Conservation (phyloP, 768 basidiomycete species). For the Psilocybe cyanescens region DNA sequence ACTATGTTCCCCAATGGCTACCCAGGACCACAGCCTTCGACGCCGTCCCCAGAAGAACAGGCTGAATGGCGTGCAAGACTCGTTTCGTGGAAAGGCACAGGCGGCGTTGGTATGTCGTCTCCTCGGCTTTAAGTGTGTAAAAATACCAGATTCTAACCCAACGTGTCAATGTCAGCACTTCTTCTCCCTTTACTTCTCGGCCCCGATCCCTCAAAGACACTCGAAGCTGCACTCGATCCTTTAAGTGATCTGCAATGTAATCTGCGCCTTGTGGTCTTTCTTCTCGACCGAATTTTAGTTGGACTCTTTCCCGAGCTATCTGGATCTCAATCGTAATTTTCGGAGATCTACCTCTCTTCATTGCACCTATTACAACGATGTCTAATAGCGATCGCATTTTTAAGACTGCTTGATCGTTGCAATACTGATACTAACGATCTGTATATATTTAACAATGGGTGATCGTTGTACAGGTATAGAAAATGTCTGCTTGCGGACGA, state of each 20-base stretch:
- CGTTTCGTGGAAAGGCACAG: slow-evolving; percentile 39
- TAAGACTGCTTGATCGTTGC: no score
- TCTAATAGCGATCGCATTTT: neutral
- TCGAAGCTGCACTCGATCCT: slow-evolving; percentile 61
- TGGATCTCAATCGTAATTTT: slow-evolving; percentile 4
- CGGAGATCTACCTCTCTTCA: neutral
- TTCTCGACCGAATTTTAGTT: slow-evolving; percentile 75
- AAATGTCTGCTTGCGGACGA: neutral
- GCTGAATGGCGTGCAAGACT: slow-evolving; percentile 52
- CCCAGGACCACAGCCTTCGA: slow-evolving; percentile 71
- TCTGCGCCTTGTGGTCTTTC: slow-evolving; percentile 70
- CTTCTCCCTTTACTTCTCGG: slow-evolving; percentile 60
- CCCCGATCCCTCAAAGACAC: slow-evolving; percentile 46
- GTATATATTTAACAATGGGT: neutral
- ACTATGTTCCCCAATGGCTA: slow-evolving; percentile 91
- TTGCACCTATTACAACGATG: neutral
- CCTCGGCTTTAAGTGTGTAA: neutral
- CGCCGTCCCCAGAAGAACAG: slow-evolving; percentile 82
- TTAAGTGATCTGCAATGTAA: slow-evolving; percentile 73
- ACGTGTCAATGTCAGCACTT: slow-evolving; percentile 31
- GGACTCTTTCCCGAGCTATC: slow-evolving; percentile 80
- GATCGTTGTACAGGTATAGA: neutral
- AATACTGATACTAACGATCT: neutral
- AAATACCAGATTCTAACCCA: slow-evolving; percentile 2
- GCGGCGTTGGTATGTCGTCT: slow-evolving; percentile 36